Percentiles rank a stretch among this genome's conserved stretches.
phyloP scores from a whole-genome alignment of 176 grass and related monocot species.

The Tillandsia fasciculata region DNA sequence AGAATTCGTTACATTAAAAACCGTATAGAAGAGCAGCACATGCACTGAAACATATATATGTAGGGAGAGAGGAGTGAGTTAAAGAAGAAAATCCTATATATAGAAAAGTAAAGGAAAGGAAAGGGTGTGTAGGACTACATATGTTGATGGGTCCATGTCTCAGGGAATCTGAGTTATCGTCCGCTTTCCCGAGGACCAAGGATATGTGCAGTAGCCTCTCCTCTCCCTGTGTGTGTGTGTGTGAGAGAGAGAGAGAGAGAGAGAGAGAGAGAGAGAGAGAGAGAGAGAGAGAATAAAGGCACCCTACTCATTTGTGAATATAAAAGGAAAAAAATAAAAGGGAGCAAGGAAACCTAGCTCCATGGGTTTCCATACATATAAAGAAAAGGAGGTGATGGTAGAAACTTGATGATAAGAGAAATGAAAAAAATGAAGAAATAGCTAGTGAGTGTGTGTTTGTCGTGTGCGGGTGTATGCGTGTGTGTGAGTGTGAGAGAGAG shows the following conservation, averaged over 20 bases:
- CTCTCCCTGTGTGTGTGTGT: background rate
- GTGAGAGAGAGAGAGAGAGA: too few relatives aligned
- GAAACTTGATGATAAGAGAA: background rate
- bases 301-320: background rate
- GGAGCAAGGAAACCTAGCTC: background rate
- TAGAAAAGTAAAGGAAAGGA: background rate
- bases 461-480: background rate
- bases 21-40: background rate
- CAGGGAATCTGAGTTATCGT: slow-evolving; percentile 6
- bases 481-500: background rate
- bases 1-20: slow-evolving; percentile 4
- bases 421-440: background rate
- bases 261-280: too few relatives aligned
- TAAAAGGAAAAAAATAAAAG: background rate
- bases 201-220: background rate
- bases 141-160: slow-evolving; percentile 9
- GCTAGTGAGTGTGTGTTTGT: background rate
- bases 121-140: background rate
- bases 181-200: slow-evolving; percentile 9
- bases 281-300: slow-evolving; percentile 6
- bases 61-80: background rate
- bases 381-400: background rate
- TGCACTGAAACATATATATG: background rate
- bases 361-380: background rate
- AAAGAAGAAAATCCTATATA: background rate